phyloP scores from a whole-genome alignment of 2,329 filamentous ascomycete species.

The Aspergillus glaucus region DNA sequence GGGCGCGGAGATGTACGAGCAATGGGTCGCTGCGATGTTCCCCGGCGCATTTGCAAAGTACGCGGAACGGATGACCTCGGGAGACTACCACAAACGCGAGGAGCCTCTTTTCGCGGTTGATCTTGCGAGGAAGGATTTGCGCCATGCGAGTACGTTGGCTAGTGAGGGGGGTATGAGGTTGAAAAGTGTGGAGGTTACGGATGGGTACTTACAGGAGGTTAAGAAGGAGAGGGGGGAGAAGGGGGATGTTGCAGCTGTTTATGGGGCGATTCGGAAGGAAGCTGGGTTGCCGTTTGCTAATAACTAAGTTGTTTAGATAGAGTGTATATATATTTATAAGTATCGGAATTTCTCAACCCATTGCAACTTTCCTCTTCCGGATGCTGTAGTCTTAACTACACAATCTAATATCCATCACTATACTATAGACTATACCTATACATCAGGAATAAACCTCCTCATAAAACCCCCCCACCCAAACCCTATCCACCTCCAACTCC shows the following conservation, averaged over 20 bases:
- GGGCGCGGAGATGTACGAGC: conserved; percentile 62
- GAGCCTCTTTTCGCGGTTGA: conserved; percentile 79
- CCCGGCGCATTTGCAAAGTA: conserved; percentile 71
- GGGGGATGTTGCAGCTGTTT: conserved; percentile 77
- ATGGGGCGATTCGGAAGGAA: conserved; percentile 70
- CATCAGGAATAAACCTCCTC: too few relatives aligned
- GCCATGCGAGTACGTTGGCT: conserved; percentile 66
- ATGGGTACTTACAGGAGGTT: conserved; percentile 62
- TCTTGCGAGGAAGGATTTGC: conserved; percentile 73
- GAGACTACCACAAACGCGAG: conserved; percentile 69
- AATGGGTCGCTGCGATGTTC: conserved; percentile 67
- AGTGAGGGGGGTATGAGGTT: conserved; percentile 56
- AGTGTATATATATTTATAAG: neutral
- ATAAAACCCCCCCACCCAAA: too few relatives aligned
- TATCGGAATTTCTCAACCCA: too few relatives aligned
- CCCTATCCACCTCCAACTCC: too few relatives aligned
- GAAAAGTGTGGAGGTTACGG: conserved; percentile 59
- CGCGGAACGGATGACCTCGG: conserved; percentile 64
- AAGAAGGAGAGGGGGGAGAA: conserved; percentile 62
- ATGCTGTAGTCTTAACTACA: too few relatives aligned
- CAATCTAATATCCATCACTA: too few relatives aligned
- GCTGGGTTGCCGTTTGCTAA: conserved; percentile 70
- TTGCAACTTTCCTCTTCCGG: too few relatives aligned
- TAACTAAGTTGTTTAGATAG: conserved; percentile 19
- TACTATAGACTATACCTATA: too few relatives aligned